Evolutionary conservation across 306 rosid genomes (phyloP), one percentile per base, ranked within the genome.

Genomic region (Phaseolus lunatus): DNA sequence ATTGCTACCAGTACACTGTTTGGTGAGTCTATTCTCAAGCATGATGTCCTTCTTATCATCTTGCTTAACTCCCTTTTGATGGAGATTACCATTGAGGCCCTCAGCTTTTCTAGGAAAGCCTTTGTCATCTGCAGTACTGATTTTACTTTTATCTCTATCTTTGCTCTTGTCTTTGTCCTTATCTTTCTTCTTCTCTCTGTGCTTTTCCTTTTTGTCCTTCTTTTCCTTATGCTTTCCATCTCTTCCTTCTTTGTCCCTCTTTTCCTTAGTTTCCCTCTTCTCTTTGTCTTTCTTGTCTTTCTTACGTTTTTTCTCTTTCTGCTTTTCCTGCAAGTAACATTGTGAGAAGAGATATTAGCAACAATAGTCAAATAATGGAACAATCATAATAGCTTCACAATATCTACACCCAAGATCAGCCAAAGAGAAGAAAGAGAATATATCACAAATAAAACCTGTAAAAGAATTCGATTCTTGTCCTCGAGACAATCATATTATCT

Each of bases 221-320:
- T 90, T 91, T 73, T 88, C 94, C 84, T 73, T 84, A 75, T 85
- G 91, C 66, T 85, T 89, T 75, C 88, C 93, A 75, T 89, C 93
- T 37, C 83, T 87, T 78, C 87, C 91, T 78, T 92, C 93, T 77
- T 86, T 92, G 68, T 89, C 93, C 75, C 90, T 79, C 81, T 87
- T 92, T 59, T 90, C 99, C 79, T 81, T 90, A 61, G 82, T 80
- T 67, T 88, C 97, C 82, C 72, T 87, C 90, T 87, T 90, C 78
- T 89, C 97, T 68, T 84, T 92, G 62, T 88, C 97, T 82, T 53
- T 90, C 80, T 87, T 95, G 48, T 92, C 97, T 80, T 92, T 90
- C 78, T 89, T 95, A 67, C 79, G 88, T 77, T 88, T 90, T 78
- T 80, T 90, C 20, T 92, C 96, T 83, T 73, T 90, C 16, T 82